These are phyloP conservation scores for Fusarium nanum DNA, from an alignment of 2,329 filamentous ascomycete genomes.

Conservation along the genomic window DNA sequence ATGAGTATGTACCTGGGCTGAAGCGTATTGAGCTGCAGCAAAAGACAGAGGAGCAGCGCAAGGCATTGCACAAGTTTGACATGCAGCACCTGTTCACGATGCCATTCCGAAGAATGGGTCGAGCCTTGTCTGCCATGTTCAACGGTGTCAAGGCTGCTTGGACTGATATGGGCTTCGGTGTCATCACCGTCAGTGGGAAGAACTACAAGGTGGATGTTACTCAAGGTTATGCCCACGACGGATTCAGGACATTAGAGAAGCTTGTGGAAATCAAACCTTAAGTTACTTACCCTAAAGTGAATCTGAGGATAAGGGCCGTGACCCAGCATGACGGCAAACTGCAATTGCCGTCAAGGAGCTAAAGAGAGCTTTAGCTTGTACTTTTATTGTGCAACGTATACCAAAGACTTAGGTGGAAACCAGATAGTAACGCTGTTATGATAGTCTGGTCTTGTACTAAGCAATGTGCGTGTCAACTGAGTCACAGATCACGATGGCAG, in stretches of 20 bases:
- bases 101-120: constrained; percentile 64
- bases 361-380: constrained; percentile 34
- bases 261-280: constrained; percentile 55
- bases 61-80: constrained; percentile 62
- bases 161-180: constrained; percentile 67
- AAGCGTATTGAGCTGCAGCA: constrained; percentile 48
- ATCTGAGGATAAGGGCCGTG: not conserved
- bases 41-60: constrained; percentile 53
- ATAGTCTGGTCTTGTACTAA: not conserved
- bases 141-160: constrained; percentile 62
- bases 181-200: constrained; percentile 59
- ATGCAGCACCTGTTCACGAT: constrained; percentile 67
- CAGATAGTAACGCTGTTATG: not conserved
- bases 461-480: not conserved
- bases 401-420: not conserved
- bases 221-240: constrained; percentile 68
- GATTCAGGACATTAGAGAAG: constrained; percentile 68
- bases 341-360: not conserved
- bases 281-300: not conserved
- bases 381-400: constrained; percentile 30
- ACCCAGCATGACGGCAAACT: not conserved
- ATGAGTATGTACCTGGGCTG: constrained; percentile 53
- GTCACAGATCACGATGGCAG: constrained; percentile 1
- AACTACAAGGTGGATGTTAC: constrained; percentile 69
- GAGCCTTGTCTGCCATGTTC: constrained; percentile 57